Conservation (phyloP, 192 early-diverging fungal genomes). For the Podila epigama region DNA sequence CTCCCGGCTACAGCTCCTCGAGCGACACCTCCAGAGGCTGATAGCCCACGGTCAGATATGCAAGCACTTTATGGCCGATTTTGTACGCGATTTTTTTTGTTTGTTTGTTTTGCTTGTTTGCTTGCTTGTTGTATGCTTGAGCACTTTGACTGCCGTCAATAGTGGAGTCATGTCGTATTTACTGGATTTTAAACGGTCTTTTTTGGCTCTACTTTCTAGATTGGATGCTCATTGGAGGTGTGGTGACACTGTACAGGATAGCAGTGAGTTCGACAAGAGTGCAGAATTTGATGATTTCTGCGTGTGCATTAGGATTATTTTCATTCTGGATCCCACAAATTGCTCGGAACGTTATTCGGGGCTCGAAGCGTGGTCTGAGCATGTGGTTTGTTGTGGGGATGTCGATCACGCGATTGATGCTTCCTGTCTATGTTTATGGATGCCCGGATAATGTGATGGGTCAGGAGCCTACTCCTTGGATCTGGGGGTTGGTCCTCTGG, state of each 20-base stretch:
- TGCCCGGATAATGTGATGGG: conserved; percentile 67
- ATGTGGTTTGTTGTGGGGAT: conserved; percentile 66
- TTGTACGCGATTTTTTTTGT: conserved; percentile 52
- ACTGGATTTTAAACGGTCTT: neutral
- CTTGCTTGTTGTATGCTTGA: neutral
- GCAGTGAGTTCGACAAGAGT: conserved; percentile 54
- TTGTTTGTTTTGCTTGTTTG: neutral
- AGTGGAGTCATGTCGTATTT: no score
- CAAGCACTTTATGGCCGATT: conserved; percentile 62
- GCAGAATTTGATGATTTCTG: conserved; percentile 52
- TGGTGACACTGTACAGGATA: conserved; percentile 70
- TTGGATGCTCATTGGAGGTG: conserved; percentile 61
- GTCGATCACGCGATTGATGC: conserved; percentile 58
- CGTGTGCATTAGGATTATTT: conserved; percentile 57
- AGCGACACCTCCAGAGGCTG: conserved; percentile 16
- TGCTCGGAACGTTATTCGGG: conserved; percentile 69
- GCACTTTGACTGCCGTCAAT: no score
- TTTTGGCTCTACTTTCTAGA: conserved; percentile 54
- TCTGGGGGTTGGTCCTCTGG: conserved; percentile 64
- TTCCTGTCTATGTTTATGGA: conserved; percentile 67
- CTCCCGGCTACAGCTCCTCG: conserved; percentile 34
- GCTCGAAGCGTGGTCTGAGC: conserved; percentile 65
- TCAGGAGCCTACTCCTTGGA: conserved; percentile 56
- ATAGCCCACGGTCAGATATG: conserved; percentile 51
- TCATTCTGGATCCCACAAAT: conserved; percentile 90